Base-by-base conservation (phyloP, 2,329 filamentous ascomycete genomes). In the Metarhizium rileyi region DNA sequence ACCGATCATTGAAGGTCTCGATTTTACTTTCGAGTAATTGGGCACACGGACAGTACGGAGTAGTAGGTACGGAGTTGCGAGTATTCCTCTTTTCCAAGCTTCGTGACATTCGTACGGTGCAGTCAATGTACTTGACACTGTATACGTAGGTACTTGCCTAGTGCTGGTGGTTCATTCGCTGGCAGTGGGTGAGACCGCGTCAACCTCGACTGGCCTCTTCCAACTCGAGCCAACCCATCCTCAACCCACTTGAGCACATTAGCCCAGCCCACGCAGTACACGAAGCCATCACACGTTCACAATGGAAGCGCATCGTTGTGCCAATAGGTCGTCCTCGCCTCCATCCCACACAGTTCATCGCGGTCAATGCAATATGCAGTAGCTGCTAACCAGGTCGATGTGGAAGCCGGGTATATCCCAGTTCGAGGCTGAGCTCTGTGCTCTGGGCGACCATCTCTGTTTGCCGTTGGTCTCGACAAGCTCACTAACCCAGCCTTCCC, bases 291-390 rank as follows among this genome's bases (percentile, higher is more conserved):
- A 10, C 30, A 33, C 12, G 30, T 14, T 33, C 30, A 14, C 28
- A n/a, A n/a, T n/a, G n/a, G n/a, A n/a, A n/a, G n/a, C n/a, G n/a
- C n/a, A n/a, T n/a, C n/a, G n/a, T n/a, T n/a, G n/a, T n/a, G n/a
- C n/a, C n/a, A n/a, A n/a, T n/a, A n/a, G n/a, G n/a, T n/a, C n/a
- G n/a, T 30, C 28, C 12, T 16, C 10, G 28, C 33, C 25, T 28
- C 35, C 46, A 30, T 30, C 36, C 23, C 46, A 42, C 46, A 47
- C 46, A 41, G 18, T 42, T 47, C 46, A 26, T 47, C 36, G 28
- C 38, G 22, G 20, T 28, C 36, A 27, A 20, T 22, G 38, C 12
- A 18, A 18, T 16, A 25, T 38, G 25, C 14, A 38, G 16, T 14
- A 40, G 33, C 23, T 18, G 36, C 26, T 28, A 22, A 38, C 22